Evolutionary conservation across 148 eudicot genomes (phyloP), one percentile per base, ranked within the genome.

Genomic region (Silene uniflora): DNA sequence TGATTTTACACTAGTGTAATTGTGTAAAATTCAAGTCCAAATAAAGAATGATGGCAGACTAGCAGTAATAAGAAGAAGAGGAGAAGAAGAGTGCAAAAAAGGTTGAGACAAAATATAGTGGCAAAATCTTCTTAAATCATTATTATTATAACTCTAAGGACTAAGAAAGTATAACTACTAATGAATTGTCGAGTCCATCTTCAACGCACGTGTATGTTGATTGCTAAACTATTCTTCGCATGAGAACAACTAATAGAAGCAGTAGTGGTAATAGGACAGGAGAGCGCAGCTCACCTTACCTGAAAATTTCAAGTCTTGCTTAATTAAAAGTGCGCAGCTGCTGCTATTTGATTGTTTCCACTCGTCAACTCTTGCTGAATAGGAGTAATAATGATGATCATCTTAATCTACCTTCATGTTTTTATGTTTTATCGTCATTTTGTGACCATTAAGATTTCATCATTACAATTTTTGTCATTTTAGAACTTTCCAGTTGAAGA

Each of bases 241-340:
- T 52, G 5, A 52, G 55, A 49, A 52, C 12, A 49, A 49, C 12
- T 10, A 49, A 3, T 8, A 49, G 54, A 49, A 49, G 54, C 3
- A 49, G 54, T 2, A 49, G 54, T 2, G 10, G 54, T 11, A 49
- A 49, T 11, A 49, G 14, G 54, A 14, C 54, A 49, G 10, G 54
- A 2, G 14, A 49, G 54, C n/a, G 52, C 5, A 32, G 77, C 64
- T 75, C 24, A 54, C 67, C 67, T 76, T 73, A 68, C 79, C 74
- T 61, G 74, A 77, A 77, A 61, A 58, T 16, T 77, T 77, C 79
- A 77, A 77, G 79, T 77, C 79, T 25, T 69, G 16, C 24, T 19
- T 29, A 35, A 76, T 55, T 39, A 70, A 75, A 70, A 75, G 22
- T 18, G 19, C 6, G 13, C 56, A 12, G 56, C 56, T 52, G 14